Conservation (phyloP, 257 asterid species). For the Lantana camara region DNA sequence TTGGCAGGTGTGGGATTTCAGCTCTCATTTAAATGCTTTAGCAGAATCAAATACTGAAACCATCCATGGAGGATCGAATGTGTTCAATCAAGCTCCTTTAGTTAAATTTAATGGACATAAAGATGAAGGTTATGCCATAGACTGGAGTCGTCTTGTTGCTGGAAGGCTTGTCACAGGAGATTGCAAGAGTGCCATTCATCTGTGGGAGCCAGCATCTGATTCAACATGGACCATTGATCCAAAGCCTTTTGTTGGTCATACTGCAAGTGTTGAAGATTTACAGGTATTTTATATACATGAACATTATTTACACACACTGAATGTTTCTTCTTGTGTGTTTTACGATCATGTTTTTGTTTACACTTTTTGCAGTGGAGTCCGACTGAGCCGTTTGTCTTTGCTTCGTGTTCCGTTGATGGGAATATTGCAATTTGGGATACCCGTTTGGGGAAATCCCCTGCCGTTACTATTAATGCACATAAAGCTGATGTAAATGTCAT, state of each 20-base stretch:
- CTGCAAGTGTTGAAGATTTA: conserved; percentile 89
- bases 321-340: not conserved
- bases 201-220: conserved; percentile 89
- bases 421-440: conserved; percentile 85
- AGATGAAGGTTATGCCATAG: conserved; percentile 97
- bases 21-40: conserved; percentile 73
- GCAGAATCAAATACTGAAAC: conserved; percentile 57
- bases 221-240: conserved; percentile 78
- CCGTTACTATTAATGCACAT: conserved; percentile 72
- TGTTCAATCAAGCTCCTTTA: conserved; percentile 69
- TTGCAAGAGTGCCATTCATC: conserved; percentile 78
- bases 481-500: conserved; percentile 95
- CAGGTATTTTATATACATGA: too few species aligned
- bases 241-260: conserved; percentile 55
- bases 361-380: conserved; percentile 86
- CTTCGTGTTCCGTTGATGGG: conserved; percentile 93
- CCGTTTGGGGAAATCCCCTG: conserved; percentile 81
- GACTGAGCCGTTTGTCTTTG: conserved; percentile 73
- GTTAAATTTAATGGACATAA: conserved; percentile 76
- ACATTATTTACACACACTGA: too few species aligned
- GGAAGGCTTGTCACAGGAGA: conserved; percentile 93
- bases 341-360: not conserved
- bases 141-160: conserved; percentile 92
- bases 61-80: conserved; percentile 45
- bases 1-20: conserved; percentile 91